Conservation (phyloP, 129 eudicot genomes). For the Erigeron canadensis region DNA sequence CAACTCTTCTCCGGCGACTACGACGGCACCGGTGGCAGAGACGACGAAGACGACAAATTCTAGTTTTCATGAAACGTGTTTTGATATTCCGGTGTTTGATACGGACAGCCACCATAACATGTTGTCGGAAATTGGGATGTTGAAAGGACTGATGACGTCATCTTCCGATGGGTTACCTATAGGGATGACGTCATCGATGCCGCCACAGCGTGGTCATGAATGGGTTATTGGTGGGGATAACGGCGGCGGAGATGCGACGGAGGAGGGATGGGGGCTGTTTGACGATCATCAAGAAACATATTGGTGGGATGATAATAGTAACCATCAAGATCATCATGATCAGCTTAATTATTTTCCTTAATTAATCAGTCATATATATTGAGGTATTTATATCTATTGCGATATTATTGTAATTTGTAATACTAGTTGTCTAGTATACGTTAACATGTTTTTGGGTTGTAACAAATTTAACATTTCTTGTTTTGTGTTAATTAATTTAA, state of each 20-base stretch:
- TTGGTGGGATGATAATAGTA: slow-evolving; percentile 2
- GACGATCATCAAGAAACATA: slow-evolving; percentile 5
- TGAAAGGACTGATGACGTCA: slow-evolving; percentile 17
- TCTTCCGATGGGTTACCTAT: not conserved
- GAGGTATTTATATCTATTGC: not conserved
- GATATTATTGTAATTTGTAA: too few species aligned
- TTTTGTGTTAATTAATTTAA: too few species aligned
- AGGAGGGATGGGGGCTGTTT: slow-evolving; percentile 22
- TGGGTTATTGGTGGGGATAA: not conserved
- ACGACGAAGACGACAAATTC: not conserved
- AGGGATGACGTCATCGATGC: not conserved
- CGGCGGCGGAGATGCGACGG: slow-evolving; percentile 5
- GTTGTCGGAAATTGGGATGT: slow-evolving; percentile 17
- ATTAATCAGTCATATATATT: not conserved
- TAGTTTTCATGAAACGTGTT: not conserved
- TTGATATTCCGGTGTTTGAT: slow-evolving; percentile 1
- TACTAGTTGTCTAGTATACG: too few species aligned
- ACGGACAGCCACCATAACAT: not conserved
- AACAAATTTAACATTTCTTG: too few species aligned
- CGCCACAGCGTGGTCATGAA: not conserved
- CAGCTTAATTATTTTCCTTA: slow-evolving; percentile 17
- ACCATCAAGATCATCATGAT: not conserved
- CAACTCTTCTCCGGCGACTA: not conserved
- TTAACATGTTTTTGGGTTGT: too few species aligned
- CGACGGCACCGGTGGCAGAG: not conserved